Conservation (phyloP, 2,329 filamentous ascomycete genomes). For the Pyricularia sp. region DNA sequence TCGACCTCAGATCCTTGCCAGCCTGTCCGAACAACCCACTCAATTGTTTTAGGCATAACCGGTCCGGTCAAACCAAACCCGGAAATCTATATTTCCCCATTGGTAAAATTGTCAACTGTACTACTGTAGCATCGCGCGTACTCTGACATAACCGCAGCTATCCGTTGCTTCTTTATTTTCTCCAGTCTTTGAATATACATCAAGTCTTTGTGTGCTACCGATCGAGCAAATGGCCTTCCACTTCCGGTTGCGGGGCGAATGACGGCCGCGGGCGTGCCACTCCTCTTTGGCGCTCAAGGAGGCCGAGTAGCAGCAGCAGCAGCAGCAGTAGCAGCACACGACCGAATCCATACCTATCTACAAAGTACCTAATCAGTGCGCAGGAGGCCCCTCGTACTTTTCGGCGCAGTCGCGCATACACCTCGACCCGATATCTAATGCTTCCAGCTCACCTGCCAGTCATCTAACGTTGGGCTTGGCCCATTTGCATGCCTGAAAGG, state of each 20-base stretch:
- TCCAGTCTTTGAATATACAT: not conserved
- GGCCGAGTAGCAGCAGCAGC: not conserved
- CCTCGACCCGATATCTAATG: not conserved
- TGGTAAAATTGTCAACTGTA: not conserved
- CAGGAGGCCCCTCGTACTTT: not conserved
- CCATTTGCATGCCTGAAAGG: not conserved
- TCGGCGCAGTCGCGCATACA: not conserved
- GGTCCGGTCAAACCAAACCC: not conserved
- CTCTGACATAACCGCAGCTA: not conserved
- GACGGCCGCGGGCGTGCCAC: slow-evolving; percentile 3
- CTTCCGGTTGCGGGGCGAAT: slow-evolving; percentile 2
- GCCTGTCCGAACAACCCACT: not conserved
- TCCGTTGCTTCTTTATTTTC: not conserved
- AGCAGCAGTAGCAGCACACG: not conserved
- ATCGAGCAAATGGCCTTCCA: not conserved
- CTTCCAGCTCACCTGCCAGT: not conserved
- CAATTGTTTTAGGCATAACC: not conserved
- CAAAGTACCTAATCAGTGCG: not conserved
- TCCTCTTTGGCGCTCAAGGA: slow-evolving; percentile 1
- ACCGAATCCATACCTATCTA: not conserved
- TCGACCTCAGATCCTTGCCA: not conserved
- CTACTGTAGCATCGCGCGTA: not conserved
- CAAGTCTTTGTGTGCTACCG: not conserved
- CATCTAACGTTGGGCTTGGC: not conserved
- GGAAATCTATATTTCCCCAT: not conserved